phyloP scores from a whole-genome alignment of 2,329 filamentous ascomycete species.

The Neoarthrinium moseri region DNA sequence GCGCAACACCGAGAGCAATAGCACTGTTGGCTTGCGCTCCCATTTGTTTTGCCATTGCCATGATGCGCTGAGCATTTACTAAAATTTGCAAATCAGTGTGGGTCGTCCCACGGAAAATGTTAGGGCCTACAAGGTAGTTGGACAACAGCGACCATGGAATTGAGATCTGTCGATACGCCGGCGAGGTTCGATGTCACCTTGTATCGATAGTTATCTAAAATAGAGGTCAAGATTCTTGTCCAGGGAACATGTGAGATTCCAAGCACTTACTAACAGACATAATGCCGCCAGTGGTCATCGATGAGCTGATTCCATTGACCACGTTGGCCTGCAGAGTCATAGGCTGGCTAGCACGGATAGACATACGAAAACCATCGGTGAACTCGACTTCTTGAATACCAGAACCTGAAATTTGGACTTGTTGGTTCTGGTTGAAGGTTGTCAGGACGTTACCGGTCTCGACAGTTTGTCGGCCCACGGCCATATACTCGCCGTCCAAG shows the following conservation, averaged over 20 bases:
- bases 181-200: constrained; percentile 19
- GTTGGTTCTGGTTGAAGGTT: constrained; percentile 16
- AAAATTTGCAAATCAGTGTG: too few species aligned
- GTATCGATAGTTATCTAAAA: constrained; percentile 19
- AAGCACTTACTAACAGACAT: constrained; percentile 17
- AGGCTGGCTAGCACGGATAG: constrained; percentile 19
- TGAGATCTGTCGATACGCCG: constrained; percentile 16
- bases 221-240: background rate
- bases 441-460: constrained; percentile 17
- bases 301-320: constrained; percentile 19
- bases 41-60: constrained; percentile 17
- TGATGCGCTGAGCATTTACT: constrained; percentile 20
- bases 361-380: constrained; percentile 20
- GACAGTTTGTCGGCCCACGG: constrained; percentile 17
- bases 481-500: constrained; percentile 20
- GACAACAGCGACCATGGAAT: constrained; percentile 19
- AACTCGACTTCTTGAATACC: constrained; percentile 21
- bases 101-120: too few species aligned
- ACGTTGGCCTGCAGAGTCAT: constrained; percentile 19
- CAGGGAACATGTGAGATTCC: background rate
- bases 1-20: constrained; percentile 18
- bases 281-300: constrained; percentile 17
- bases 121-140: constrained; percentile 18
- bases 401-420: constrained; percentile 16
- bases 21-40: constrained; percentile 16